A percentile compares a stretch with the other conserved stretches of the same genome.
Evolutionary conservation across 352 stramenopile species (phyloP).

Genomic region (Blastocystis hominis): DNA sequence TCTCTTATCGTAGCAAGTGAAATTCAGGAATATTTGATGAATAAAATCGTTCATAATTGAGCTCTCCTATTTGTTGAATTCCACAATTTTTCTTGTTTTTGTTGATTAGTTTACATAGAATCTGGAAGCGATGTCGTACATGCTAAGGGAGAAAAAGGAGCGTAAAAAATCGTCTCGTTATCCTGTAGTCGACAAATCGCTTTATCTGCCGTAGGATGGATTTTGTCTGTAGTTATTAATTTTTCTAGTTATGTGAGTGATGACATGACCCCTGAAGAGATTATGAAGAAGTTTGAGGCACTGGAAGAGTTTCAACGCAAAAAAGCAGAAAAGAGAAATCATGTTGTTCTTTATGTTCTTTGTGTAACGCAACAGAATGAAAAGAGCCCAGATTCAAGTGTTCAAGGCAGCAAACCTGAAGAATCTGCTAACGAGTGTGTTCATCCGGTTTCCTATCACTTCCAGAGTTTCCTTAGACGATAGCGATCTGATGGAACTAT

Average conservation of each 20-base stretch:
- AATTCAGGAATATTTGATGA: background rate
- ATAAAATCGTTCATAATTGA: background rate
- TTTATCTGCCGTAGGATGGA: background rate
- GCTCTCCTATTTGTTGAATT: background rate
- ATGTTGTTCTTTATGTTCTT: background rate
- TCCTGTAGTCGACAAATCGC: background rate
- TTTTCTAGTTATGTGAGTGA: constrained; percentile 47
- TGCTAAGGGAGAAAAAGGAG: background rate
- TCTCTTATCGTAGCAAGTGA: background rate
- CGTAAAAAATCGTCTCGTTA: background rate
- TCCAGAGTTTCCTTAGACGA: background rate
- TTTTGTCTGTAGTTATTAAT: background rate
- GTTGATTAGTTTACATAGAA: background rate
- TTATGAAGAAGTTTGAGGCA: constrained; percentile 59
- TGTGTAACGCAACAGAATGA: background rate
- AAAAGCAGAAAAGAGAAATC: background rate
- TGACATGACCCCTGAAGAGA: constrained; percentile 29
- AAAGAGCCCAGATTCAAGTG: background rate
- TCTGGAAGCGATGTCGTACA: background rate
- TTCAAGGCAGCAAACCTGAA: background rate
- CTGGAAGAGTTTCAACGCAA: constrained; percentile 56
- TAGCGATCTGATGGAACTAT: constrained; percentile 28
- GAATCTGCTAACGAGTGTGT: background rate
- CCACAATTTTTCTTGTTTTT: background rate
- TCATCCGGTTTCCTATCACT: background rate